Evolutionary conservation across 148 eudicot genomes (phyloP).

Genomic region (Nepenthes gracilis): DNA sequence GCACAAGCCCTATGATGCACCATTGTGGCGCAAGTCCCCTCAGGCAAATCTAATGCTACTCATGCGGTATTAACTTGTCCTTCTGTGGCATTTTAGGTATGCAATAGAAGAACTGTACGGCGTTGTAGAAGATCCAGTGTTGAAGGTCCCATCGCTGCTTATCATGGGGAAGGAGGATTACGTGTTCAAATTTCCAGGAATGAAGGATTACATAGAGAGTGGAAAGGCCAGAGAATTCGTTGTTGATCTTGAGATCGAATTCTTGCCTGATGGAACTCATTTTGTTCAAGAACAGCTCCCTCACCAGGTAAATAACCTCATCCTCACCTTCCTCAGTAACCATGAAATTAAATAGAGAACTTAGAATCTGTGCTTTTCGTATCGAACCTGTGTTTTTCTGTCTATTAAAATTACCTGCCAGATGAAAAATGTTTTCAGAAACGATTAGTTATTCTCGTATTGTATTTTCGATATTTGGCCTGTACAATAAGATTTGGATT

Average conservation of each 20-base stretch:
- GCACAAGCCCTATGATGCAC: no score
- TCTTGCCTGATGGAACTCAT: constrained; percentile 43
- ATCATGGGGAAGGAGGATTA: constrained; percentile 23
- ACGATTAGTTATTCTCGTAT: no score
- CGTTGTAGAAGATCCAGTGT: constrained; percentile 10
- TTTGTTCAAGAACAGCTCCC: constrained; percentile 47
- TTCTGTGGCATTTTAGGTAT: constrained; percentile 6
- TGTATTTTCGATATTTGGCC: no score
- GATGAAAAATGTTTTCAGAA: no score
- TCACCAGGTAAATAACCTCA: constrained; percentile 22
- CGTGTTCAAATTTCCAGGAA: constrained; percentile 27
- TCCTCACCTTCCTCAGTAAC: constrained; percentile 18
- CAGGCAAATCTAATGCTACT: no score
- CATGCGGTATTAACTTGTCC: neutral
- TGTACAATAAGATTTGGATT: no score
- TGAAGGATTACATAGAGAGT: constrained; percentile 23
- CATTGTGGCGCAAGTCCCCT: no score
- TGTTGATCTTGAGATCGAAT: constrained; percentile 15
- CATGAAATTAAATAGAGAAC: neutral
- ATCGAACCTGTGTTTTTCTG: no score
- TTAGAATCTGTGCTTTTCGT: no score
- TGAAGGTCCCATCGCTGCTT: constrained; percentile 11
- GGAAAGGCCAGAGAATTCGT: constrained; percentile 15
- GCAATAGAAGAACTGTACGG: constrained; percentile 5
- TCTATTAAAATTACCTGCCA: no score